Percentiles rank a stretch among this genome's conserved stretches.
These are phyloP conservation scores for Diaporthe vaccinii DNA, from an alignment of 2,329 filamentous ascomycete genomes.

Conservation along the genomic window DNA sequence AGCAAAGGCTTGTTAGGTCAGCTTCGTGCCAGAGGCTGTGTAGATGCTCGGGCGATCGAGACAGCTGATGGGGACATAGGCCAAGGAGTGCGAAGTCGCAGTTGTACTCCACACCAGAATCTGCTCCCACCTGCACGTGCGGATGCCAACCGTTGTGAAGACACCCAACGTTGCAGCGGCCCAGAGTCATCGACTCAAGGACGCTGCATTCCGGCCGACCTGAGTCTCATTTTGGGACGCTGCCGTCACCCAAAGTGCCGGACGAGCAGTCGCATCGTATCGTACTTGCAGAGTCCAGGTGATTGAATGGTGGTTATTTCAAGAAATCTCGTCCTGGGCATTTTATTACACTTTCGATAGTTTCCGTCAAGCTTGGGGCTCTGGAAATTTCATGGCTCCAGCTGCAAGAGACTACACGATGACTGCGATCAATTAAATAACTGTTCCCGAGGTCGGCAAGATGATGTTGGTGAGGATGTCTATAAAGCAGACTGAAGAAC, in stretches of 20 bases:
- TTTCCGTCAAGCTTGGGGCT: neutral
- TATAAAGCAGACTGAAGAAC: neutral
- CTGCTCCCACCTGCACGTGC: slow-evolving; percentile 21
- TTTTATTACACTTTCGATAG: slow-evolving; percentile 29
- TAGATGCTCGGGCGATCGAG: neutral
- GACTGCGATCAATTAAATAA: no score
- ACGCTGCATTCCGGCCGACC: neutral
- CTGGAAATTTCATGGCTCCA: neutral
- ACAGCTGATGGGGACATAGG: neutral
- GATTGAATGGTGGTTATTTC: slow-evolving; percentile 10
- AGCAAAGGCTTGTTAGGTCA: slow-evolving; percentile 3
- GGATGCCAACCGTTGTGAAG: slow-evolving; percentile 6
- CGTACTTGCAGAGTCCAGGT: neutral
- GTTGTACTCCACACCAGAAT: neutral
- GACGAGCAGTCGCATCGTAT: slow-evolving; percentile 6
- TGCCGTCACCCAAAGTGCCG: neutral
- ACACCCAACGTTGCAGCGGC: slow-evolving; percentile 6
- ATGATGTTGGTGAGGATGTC: neutral
- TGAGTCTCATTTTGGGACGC: neutral
- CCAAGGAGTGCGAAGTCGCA: slow-evolving; percentile 13
- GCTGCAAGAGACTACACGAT: neutral
- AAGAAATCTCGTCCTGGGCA: slow-evolving; percentile 1
- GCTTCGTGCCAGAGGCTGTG: slow-evolving; percentile 14
- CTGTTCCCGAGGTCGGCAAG: neutral
- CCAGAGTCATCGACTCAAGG: slow-evolving; percentile 9